A percentile compares a stretch with the other conserved stretches of the same genome.
These are phyloP conservation scores for Sindora glabra DNA, from an alignment of 306 rosid genomes.

Conservation along the genomic window DNA sequence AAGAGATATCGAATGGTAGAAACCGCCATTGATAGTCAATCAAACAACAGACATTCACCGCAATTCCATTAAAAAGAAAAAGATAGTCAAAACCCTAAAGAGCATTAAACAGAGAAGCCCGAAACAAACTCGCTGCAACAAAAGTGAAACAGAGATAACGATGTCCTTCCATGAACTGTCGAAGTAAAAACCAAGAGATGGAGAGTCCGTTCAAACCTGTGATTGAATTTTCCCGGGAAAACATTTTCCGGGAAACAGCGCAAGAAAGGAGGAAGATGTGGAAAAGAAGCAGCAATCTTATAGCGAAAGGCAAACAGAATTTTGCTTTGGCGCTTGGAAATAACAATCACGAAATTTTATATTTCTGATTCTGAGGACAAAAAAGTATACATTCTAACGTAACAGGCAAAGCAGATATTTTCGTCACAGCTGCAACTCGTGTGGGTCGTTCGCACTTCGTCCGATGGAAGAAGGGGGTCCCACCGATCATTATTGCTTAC, in stretches of 20 bases:
- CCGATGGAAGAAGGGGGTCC: too few relatives aligned
- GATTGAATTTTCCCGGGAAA: slow-evolving; percentile 21
- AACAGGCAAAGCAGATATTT: neutral
- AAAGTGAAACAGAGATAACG: neutral
- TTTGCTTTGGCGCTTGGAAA: slow-evolving; percentile 45
- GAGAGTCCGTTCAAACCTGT: slow-evolving; percentile 32
- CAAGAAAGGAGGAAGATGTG: neutral
- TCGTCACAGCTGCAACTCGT: neutral
- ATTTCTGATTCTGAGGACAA: neutral
- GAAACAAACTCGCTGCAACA: neutral
- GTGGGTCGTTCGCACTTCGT: too few relatives aligned
- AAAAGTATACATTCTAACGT: neutral
- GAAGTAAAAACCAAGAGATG: neutral
- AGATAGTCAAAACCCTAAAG: slow-evolving; percentile 30
- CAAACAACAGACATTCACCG: neutral
- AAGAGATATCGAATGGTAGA: neutral
- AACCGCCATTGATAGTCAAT: neutral
- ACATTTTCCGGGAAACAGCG: slow-evolving; percentile 37
- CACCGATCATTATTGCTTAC: too few relatives aligned
- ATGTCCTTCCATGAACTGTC: neutral
- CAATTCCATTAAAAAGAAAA: neutral
- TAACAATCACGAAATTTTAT: neutral
- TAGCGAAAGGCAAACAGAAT: slow-evolving; percentile 1
- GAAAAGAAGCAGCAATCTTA: neutral
- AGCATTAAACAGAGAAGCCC: neutral